Conservation (phyloP, 1,284 basidiomycete genomes). For the Leccinum cinnamomeum region DNA sequence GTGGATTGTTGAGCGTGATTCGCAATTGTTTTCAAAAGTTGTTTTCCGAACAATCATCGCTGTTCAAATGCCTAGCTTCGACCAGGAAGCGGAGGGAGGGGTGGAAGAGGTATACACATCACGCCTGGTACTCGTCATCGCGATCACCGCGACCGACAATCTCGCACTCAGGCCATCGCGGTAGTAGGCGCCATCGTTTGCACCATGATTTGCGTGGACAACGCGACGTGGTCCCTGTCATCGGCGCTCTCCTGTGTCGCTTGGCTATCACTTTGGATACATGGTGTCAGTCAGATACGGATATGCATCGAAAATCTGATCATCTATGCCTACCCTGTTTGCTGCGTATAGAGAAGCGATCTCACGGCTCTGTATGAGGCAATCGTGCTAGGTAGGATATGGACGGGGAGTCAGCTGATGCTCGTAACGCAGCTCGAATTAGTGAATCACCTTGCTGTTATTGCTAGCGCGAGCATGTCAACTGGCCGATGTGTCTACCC, state of each 20-base stretch:
- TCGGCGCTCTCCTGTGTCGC: neutral
- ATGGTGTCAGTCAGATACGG: conserved; percentile 2
- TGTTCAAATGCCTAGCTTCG: neutral
- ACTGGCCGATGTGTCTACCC: neutral
- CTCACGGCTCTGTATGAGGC: conserved; percentile 20
- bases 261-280: conserved; percentile 2
- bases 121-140: neutral
- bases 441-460: conserved; percentile 13
- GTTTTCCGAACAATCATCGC: too few species aligned
- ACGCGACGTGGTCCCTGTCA: neutral
- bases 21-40: neutral
- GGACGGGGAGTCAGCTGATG: neutral
- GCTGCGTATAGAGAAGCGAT: conserved; percentile 7
- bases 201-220: conserved; percentile 7
- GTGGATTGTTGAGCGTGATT: neutral
- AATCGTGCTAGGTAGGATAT: conserved; percentile 8
- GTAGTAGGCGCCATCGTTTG: neutral
- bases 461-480: conserved; percentile 9
- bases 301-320: neutral
- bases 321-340: conserved; percentile 1
- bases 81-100: neutral
- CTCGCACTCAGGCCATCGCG: neutral
- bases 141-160: neutral
- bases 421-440: neutral
- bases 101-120: neutral